Evolutionary conservation across 2,329 filamentous ascomycete genomes (phyloP), one percentile per base, ranked within the genome.

Genomic region (Xylaria sp.): DNA sequence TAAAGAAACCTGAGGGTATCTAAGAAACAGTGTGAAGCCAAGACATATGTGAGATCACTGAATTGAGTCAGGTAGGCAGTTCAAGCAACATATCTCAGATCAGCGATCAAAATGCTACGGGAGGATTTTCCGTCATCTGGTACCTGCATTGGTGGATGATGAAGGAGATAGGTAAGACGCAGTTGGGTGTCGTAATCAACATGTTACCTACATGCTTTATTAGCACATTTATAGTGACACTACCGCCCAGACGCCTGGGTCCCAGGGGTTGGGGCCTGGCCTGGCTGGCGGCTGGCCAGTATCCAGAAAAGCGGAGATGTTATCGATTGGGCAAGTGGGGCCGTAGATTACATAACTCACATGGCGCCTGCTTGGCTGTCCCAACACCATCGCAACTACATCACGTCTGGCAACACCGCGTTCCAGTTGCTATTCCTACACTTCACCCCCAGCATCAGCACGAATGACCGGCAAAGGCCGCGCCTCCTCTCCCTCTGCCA

Each of bases 371-470:
- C 67, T 63, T 67, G 67, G 67, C 64, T 59, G 23, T 65, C 67
- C 69, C 65, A 66, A 68, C 61, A 64, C 62, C 67, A 56, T 67
- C 60, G 67, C 64, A 63, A 72, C 70, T 72, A 68, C 70, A 72
- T 70, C 67, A 72, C 70, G 64, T 70, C 61, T 56, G 20, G 39
- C 65, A 67, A 45, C 66, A 74, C 73, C 67, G 72, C 71, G 68
- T 72, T 63, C 69, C 57, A 60, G 71, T 63, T 52, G 55, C 61
- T 52, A 63, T 60, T 62, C 67, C 13, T 39, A 53, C 55, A 56
- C 41, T 36, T 41, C 59, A 60, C 63, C 62, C 6, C 53, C 60
- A 67, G 63, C 60, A 34, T 3, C 67, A 57, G 67, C 63, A 63
- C 48, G 59, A 72, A 55, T 56, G 66, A 67, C 59, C 50, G 56